Evolutionary conservation across 192 early-diverging fungal genomes (phyloP).

Genomic region (Backusella psychrophila): DNA sequence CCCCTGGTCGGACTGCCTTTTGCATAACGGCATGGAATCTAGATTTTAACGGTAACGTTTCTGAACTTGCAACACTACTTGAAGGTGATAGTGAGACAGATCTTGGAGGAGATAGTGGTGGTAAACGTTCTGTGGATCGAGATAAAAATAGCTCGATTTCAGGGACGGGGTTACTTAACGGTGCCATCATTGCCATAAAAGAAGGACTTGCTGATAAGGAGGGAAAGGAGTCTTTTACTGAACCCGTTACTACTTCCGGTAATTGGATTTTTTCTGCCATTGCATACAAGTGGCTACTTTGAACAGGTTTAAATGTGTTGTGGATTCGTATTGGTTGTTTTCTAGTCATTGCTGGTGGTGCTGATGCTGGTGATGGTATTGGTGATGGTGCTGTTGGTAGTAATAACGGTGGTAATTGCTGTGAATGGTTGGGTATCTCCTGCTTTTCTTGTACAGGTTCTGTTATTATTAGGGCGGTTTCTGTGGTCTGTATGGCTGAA

Average conservation of each 20-base stretch:
- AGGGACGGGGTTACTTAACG: not conserved
- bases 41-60: not conserved
- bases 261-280: conserved; percentile 6
- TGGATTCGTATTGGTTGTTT: not conserved
- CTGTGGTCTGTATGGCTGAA: not conserved
- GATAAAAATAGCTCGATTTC: conserved; percentile 4
- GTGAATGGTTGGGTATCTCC: not conserved
- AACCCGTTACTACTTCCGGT: not conserved
- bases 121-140: not conserved
- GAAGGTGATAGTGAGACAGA: not conserved
- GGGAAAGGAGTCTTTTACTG: not conserved
- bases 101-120: not conserved
- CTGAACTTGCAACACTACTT: not conserved
- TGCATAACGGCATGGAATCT: not conserved
- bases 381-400: not conserved
- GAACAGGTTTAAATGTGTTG: not conserved
- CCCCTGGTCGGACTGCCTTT: not conserved
- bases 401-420: not conserved
- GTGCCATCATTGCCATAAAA: not conserved
- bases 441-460: not conserved
- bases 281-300: not conserved
- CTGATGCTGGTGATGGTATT: not conserved
- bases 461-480: not conserved
- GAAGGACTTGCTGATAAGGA: not conserved
- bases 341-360: not conserved